Conservation (phyloP, 2,329 filamentous ascomycete genomes). For the Penicillium sp. region DNA sequence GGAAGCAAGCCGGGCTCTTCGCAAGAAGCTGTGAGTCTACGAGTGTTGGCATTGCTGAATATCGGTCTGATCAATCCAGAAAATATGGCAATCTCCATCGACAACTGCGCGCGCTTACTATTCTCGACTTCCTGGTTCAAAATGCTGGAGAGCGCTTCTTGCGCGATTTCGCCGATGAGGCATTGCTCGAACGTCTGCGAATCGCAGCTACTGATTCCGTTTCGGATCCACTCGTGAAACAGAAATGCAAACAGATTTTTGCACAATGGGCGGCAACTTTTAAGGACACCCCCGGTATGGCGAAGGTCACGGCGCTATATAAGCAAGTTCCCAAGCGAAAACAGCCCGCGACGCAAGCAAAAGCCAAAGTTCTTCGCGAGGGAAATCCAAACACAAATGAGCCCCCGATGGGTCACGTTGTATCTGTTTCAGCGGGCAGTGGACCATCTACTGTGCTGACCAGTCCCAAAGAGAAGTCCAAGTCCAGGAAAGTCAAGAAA, state of each 20-base stretch:
- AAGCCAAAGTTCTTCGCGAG: constrained; percentile 74
- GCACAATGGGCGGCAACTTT: constrained; percentile 77
- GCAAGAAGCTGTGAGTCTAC: constrained; percentile 72
- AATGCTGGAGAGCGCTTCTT: constrained; percentile 86
- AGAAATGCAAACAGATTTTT: constrained; percentile 81
- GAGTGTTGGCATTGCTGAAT: not conserved
- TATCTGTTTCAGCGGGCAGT: constrained; percentile 33
- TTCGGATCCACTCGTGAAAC: constrained; percentile 74
- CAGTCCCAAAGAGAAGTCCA: constrained; percentile 31
- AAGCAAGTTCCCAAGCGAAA: constrained; percentile 59
- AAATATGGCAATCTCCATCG: constrained; percentile 95
- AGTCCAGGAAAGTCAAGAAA: constrained; percentile 47
- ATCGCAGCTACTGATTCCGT: constrained; percentile 77
- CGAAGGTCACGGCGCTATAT: constrained; percentile 70
- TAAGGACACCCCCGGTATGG: constrained; percentile 68
- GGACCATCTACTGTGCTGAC: constrained; percentile 33
- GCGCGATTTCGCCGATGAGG: constrained; percentile 78
- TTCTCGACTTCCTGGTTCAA: constrained; percentile 87
- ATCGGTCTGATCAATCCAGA: constrained; percentile 31
- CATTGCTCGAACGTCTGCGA: constrained; percentile 79
- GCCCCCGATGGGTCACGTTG: constrained; percentile 31
- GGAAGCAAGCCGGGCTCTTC: constrained; percentile 81
- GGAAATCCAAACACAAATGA: constrained; percentile 44
- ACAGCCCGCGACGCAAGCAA: constrained; percentile 63
- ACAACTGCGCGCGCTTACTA: constrained; percentile 75